A percentile compares a stretch with the other conserved stretches of the same genome.
Conservation (phyloP, 257 asterid species). For the Eustoma russellianum region DNA sequence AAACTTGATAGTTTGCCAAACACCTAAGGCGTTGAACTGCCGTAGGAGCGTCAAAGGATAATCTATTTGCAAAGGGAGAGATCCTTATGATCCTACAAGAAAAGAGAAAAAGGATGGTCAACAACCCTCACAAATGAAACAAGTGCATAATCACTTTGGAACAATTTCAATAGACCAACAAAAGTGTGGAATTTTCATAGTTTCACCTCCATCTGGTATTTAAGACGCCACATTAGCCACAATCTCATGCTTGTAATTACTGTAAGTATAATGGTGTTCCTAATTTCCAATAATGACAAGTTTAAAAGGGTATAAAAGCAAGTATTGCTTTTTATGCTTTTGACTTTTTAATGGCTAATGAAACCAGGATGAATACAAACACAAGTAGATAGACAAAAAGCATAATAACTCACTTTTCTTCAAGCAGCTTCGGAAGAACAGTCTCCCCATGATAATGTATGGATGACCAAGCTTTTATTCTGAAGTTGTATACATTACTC, state of each 20-base stretch:
- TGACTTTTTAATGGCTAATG: slow-evolving; percentile 5
- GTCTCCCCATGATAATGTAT: slow-evolving; percentile 59
- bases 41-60: slow-evolving; percentile 87
- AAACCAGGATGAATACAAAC: slow-evolving; percentile 10
- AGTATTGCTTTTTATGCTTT: not conserved
- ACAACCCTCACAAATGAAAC: too few relatives aligned
- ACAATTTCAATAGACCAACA: too few relatives aligned
- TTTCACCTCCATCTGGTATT: too few relatives aligned
- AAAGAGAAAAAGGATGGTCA: slow-evolving; percentile 1
- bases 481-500: slow-evolving; percentile 89
- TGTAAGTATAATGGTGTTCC: not conserved
- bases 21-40: slow-evolving; percentile 86
- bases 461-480: slow-evolving; percentile 94
- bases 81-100: slow-evolving; percentile 72
- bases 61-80: slow-evolving; percentile 92
- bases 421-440: slow-evolving; percentile 89
- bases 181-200: too few relatives aligned
- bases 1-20: slow-evolving; percentile 88
- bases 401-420: slow-evolving; percentile 67
- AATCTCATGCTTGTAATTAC: too few relatives aligned
- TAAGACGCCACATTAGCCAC: too few relatives aligned
- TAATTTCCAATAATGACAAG: not conserved
- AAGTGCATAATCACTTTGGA: too few relatives aligned
- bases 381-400: slow-evolving; percentile 6
- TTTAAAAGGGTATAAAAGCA: not conserved